These are phyloP conservation scores for Candida silvicultrix DNA, from an alignment of 805 yeast species.

Conservation along the genomic window DNA sequence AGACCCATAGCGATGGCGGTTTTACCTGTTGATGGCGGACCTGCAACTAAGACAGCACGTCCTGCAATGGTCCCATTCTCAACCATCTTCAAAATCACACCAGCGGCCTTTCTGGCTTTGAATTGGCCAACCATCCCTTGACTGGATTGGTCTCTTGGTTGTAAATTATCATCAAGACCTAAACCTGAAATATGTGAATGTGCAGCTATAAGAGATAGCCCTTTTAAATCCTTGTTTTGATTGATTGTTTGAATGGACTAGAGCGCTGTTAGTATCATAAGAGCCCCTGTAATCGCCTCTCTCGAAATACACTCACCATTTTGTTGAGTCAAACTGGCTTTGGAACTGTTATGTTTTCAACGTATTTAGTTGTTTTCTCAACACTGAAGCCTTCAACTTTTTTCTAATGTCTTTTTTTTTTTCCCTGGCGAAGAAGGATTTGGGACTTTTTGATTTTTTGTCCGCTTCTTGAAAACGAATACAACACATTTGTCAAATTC, in stretches of 20 bases:
- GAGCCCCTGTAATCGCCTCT: background rate
- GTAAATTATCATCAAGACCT: slow-evolving; percentile 89
- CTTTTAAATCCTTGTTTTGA: slow-evolving; percentile 43
- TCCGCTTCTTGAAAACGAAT: background rate
- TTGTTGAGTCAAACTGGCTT: background rate
- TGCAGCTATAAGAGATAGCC: slow-evolving; percentile 87
- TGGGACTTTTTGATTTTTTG: background rate
- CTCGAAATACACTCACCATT: background rate
- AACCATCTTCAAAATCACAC: slow-evolving; percentile 86
- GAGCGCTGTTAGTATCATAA: no score
- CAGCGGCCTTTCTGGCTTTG: slow-evolving; percentile 95
- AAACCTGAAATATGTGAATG: slow-evolving; percentile 96
- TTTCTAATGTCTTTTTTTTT: background rate
- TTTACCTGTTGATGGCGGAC: slow-evolving; percentile 98
- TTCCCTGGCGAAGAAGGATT: background rate
- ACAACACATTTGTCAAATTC: slow-evolving; percentile 6
- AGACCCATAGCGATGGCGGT: slow-evolving; percentile 97
- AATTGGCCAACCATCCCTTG: slow-evolving; percentile 98
- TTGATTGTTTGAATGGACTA: slow-evolving; percentile 34
- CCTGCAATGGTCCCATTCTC: slow-evolving; percentile 95
- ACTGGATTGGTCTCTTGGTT: slow-evolving; percentile 63
- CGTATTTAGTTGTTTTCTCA: background rate
- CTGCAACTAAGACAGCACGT: slow-evolving; percentile 90
- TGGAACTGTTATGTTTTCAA: background rate
- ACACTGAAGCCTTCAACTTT: background rate